These are phyloP conservation scores for Sordariomycetes sp. DNA, from an alignment of 2,329 filamentous ascomycete species.

Conservation along the genomic window DNA sequence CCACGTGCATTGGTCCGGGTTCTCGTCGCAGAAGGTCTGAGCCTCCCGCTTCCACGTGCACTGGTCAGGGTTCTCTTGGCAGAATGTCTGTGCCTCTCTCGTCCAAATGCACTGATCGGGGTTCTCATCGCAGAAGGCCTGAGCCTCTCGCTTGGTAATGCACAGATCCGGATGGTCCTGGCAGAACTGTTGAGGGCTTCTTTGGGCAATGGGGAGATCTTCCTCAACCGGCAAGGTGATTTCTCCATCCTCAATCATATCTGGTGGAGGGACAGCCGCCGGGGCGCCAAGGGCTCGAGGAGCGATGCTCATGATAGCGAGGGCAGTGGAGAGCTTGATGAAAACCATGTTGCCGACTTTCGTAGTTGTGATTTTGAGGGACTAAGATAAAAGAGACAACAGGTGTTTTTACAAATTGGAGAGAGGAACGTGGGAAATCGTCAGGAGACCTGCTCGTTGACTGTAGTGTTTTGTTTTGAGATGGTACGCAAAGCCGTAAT, in stretches of 20 bases:
- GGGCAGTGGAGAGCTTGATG: neutral
- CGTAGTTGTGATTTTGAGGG: too few relatives aligned
- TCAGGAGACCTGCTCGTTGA: too few relatives aligned
- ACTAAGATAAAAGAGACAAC: too few relatives aligned
- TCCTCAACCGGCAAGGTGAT: neutral
- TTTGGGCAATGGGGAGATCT: neutral
- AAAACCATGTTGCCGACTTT: neutral
- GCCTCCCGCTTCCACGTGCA: neutral
- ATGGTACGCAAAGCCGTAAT: too few relatives aligned
- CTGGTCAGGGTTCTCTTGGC: neutral
- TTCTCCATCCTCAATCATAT: neutral
- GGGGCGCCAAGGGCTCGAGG: neutral
- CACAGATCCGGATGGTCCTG: neutral
- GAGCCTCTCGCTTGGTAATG: neutral
- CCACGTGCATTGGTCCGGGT: neutral
- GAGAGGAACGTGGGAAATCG: too few relatives aligned
- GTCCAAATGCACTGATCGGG: neutral
- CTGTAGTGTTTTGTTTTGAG: too few relatives aligned
- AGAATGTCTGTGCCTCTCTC: neutral
- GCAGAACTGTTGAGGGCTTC: neutral
- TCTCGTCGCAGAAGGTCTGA: neutral
- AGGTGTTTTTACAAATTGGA: too few relatives aligned
- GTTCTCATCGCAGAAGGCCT: neutral
- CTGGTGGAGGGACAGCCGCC: neutral
- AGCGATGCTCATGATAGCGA: neutral